Percentiles rank a stretch among this genome's conserved stretches.
Conservation (phyloP, 164 flowering plant genomes). For the Aristolochia californica region DNA sequence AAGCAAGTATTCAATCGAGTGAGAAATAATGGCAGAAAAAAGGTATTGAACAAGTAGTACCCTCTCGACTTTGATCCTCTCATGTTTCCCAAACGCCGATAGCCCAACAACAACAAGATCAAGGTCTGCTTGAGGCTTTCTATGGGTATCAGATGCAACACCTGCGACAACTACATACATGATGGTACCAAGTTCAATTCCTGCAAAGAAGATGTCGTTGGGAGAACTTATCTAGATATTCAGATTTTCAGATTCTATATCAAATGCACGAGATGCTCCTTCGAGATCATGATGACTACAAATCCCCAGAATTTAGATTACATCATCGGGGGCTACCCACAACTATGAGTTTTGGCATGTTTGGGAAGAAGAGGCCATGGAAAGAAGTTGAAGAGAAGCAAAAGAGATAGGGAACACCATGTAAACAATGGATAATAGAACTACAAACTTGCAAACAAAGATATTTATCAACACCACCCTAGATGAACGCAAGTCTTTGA, state of each 20-base stretch:
- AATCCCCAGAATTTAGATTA: conserved; percentile 95
- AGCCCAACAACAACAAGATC: conserved; percentile 76
- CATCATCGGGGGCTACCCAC: conserved; percentile 63
- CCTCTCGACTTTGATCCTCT: conserved; percentile 95
- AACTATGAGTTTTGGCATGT: conserved; percentile 97
- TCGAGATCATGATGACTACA: conserved; percentile 77
- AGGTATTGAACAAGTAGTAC: conserved; percentile 83
- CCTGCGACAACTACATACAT: conserved; percentile 80
- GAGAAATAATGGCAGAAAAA: conserved; percentile 73
- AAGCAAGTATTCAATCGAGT: too few species aligned
- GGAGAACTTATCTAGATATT: conserved; percentile 84
- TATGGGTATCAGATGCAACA: conserved; percentile 74
- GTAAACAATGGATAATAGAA: conserved; percentile 89
- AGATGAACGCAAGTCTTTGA: conserved; percentile 95
- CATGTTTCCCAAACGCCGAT: conserved; percentile 57
- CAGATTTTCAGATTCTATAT: conserved; percentile 83
- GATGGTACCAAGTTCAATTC: conserved; percentile 94
- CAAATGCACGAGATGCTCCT: conserved; percentile 88
- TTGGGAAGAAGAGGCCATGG: conserved; percentile 65
- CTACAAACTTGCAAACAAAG: conserved; percentile 78
- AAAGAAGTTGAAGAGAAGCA: conserved; percentile 49
- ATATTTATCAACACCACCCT: conserved; percentile 88
- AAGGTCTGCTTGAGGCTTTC: conserved; percentile 97
- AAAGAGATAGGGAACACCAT: conserved; percentile 97
- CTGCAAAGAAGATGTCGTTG: conserved; percentile 78